Evolutionary conservation across 2,329 filamentous ascomycete genomes (phyloP), one percentile per base, ranked within the genome.

Genomic region (Chaetomium strumarium): DNA sequence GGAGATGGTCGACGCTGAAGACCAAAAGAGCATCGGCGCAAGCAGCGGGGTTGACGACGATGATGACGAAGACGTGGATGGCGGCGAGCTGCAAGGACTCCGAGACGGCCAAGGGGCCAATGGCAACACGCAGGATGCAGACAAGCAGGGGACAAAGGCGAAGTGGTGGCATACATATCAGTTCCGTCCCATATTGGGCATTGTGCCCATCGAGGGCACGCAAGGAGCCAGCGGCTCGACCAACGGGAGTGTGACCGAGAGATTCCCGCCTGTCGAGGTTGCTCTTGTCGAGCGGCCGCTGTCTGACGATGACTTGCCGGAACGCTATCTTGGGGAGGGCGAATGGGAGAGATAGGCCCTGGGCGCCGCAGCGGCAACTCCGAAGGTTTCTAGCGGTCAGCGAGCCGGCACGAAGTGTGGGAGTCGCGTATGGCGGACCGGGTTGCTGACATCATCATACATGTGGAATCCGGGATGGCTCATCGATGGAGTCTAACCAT

Each of bases 171-270:
- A 85, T 66, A 95, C 91, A 5, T 90, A 87, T 76, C 95, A 95
- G 70, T 99, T 97, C 70, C 80, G 91, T 53, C 88, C 91, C n/a
- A 90, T 99, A 61, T 75, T 99, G 56, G 93, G 91, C 49, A 71
- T 84, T 36, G 77, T 81, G 34, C 73, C 75, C 40, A 68, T 78
- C 57, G 64, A 58, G 29, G 62, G 58, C 16, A 62, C 62, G 30
- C 66, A 64, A 49, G 61, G 59, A 17, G 14, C 36, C 1, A 33
- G 30, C 12, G 46, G 34, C 8, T 31, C 49, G 46, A 40, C 41
- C 24, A 67, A 71, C 24, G 66, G 67, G 13, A 62, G 46, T 60
- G 55, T 55, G 51, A 33, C 48, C 8, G 45, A 47, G 13, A 51
- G 55, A 12, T 56, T 60, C 19, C 61, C 59, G 68, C 61, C 68